Evolutionary conservation across 2,329 filamentous ascomycete species (phyloP), one percentile per base, ranked within the genome.

Genomic region (Ampelomyces quisqualis): DNA sequence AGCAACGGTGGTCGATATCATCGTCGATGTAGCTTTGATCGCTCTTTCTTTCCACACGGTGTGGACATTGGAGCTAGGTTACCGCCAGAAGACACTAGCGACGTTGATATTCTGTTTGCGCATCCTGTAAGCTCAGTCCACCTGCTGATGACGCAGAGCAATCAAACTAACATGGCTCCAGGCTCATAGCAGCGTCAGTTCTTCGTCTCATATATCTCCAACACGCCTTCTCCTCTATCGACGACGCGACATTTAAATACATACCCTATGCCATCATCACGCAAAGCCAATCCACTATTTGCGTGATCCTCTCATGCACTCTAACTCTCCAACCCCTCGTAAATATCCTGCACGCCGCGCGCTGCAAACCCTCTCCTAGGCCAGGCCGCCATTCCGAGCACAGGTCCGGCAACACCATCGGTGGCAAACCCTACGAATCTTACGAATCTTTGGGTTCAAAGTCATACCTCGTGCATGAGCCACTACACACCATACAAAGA

Each of bases 211-310:
- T 56, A 14, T 53, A 51, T 21, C 40, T 64, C 7, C 37, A 41
- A 18, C 50, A 36, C 26, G 47, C 45, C 14, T 34, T 49, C 17
- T 36, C 39, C 29, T 15, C 38, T 24, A 18, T 28, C 9, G 28
- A 43, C 2, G 51, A 60, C 27, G 45, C 43, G 19, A 40, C 54
- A 11, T 57, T 55, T 30, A 38, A 49, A 22, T 55, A 38, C 18
- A 50, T 57, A 10, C 57, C 54, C 2, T 63, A 60, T 33, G 32
- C 29, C 11, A 51, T 58, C 19, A 40, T 45, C n/a, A 57, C 57
- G 11, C 57, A 59, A 45, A 36, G 36, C 19, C 57, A 62, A 23
- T 45, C 53, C 7, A 48, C 51, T 1, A 43, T 62, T 13, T 55
- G 56, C 17, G 42, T 55, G 3, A 44, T 62, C 10, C 29, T 64